Evolutionary conservation across 2,329 filamentous ascomycete genomes (phyloP), one percentile per base, ranked within the genome.

Genomic region (Ophiostoma sp.): DNA sequence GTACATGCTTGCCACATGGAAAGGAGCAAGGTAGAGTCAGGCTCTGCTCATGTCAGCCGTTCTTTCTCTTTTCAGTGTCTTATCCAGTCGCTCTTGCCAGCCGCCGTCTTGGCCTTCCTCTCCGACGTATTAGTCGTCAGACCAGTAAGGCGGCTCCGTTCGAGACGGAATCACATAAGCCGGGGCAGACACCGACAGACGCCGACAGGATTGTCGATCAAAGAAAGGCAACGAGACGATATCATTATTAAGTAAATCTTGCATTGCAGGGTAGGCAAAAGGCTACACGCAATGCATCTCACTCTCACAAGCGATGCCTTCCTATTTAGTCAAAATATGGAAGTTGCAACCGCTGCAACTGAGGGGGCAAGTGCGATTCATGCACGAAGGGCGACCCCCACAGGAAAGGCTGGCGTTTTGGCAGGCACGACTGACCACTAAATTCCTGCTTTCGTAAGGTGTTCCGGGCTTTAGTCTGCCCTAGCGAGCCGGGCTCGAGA

Each of bases 281-380:
- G 50, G 15, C 42, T 48, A 2, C 42, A 15, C 42, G 42, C 42
- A 48, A 48, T 17, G 15, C 15, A 17, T 48, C 42, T 17, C 42
- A 48, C 42, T 48, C 42, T 42, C 12, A 6, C 42, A 48, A 48
- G 42, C 42, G 4, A 4, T 48, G 15, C 15, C 15, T 4, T 48
- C 6, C 7, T 25, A 22, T 55, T 25, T 50, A n/a, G 19, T 57
- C 52, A 57, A 25, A 61, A 63, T 39, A 19, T 63, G 57, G 52
- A 8, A 63, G 57, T 12, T 63, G 57, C 31, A 63, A 17, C 57
- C 57, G 57, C 9, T 39, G 17, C 15, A 12, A 39, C 25, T 2
- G 12, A 59, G 55, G 55, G 5, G 57, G 63, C 63, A 66, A 66
- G 63, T 45, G 39, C 63, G 63, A 31, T 39, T 22, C 63, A 66